Base-by-base conservation (phyloP, 2,329 filamentous ascomycete species). In the Curvularia verruculosa region DNA sequence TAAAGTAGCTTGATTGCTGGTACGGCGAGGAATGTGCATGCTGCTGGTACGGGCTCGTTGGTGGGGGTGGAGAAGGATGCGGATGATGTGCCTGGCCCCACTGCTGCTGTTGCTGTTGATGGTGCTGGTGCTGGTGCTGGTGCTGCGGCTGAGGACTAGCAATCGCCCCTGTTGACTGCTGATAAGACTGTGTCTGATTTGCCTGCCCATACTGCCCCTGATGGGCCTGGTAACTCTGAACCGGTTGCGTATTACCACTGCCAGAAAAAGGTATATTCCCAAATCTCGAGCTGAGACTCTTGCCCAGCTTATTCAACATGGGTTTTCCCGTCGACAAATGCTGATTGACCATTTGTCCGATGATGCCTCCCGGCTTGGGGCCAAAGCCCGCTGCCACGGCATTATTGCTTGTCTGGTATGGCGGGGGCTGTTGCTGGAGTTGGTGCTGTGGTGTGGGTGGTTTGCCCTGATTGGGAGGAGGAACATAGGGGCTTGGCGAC, bases 261-360 rank as follows among this genome's bases (percentile, higher is more conserved):
- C 31, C 31, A 36, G 31, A n/a, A n/a, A 36, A 36, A 36, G 31
- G 15, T n/a, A 36, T 74, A 52, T 59, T 67, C 8, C 69, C 65
- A 23, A 75, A 52, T 56, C 70, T 73, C 8, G 71, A 73, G 65
- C 69, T 74, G 24, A 76, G 72, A 8, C 69, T 71, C 66, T 76
- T 76, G 43, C 69, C 66, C 37, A 76, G 48, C 57, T 75, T 76
- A 54, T 75, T 69, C 49, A 75, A 29, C 67, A 75, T 71, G 1
- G 73, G 73, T 59, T 75, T 76, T n/a, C 70, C 64, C 0, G 67
- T 73, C 2, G 70, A 72, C 21, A 54, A 21, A 9, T 51, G 55
- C 40, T 75, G 73, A 29, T 76, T 71, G 59, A 76, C 61, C 62
- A 73, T 73, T 34, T 68, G 63, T 1, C 71, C 71, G 41, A 75